Evolutionary conservation across 2,329 filamentous ascomycete genomes (phyloP).

Genomic region (Ophiobolus disseminans): DNA sequence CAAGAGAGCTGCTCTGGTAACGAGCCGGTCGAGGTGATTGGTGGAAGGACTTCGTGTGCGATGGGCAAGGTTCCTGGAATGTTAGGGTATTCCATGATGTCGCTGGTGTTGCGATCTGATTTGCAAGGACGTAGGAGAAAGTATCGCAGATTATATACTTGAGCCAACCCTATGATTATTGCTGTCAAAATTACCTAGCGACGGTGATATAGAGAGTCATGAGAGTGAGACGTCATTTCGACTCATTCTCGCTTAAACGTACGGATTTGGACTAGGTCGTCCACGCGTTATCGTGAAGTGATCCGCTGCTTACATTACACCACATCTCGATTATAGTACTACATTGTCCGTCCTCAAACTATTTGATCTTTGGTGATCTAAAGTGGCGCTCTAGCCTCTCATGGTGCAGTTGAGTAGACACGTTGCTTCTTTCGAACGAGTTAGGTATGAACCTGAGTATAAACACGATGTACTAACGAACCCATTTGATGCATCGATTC

Average conservation of each 20-base stretch:
- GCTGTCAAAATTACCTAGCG: neutral
- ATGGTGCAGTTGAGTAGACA: no score
- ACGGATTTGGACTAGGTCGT: no score
- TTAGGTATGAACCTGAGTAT: no score
- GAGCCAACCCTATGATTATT: neutral
- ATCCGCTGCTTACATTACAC: no score
- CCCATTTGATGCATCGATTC: no score
- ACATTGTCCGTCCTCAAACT: no score
- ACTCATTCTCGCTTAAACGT: constrained; percentile 13
- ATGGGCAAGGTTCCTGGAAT: constrained; percentile 18
- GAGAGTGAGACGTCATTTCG: constrained; percentile 3
- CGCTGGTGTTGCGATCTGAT: neutral
- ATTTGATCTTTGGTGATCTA: no score
- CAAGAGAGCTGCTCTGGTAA: constrained; percentile 7
- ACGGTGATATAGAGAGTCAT: neutral
- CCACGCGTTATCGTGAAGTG: no score
- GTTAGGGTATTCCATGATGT: constrained; percentile 19
- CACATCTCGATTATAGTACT: no score
- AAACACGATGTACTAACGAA: no score
- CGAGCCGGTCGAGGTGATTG: neutral
- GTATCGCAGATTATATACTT: constrained; percentile 1
- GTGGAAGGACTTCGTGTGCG: constrained; percentile 5
- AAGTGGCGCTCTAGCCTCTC: no score
- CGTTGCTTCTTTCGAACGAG: no score
- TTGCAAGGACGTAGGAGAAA: neutral